These are phyloP conservation scores for Tylopilus sp. DNA, from an alignment of 1,284 basidiomycete species.

Conservation along the genomic window DNA sequence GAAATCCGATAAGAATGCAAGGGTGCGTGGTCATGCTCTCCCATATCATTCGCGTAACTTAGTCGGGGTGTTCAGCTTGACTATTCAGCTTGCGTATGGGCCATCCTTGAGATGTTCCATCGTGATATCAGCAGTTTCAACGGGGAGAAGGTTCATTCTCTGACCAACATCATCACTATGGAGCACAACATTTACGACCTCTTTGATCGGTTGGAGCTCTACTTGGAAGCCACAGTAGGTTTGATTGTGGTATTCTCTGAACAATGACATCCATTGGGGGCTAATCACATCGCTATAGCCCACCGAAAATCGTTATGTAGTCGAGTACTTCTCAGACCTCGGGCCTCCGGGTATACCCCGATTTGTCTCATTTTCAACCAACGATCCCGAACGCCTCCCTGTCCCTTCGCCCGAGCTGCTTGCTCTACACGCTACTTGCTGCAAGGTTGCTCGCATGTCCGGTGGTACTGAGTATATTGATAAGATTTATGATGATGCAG, in stretches of 20 bases:
- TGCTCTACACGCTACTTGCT: conserved; percentile 6
- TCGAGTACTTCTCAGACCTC: background rate
- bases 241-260: background rate
- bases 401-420: conserved; percentile 1
- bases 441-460: conserved; percentile 7
- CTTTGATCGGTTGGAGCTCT: background rate
- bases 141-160: conserved; percentile 5
- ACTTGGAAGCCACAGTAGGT: conserved; percentile 5
- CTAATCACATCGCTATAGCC: background rate
- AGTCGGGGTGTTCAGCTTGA: background rate
- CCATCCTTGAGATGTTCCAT: conserved; percentile 1
- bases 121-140: background rate
- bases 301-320: background rate
- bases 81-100: background rate
- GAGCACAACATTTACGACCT: too few species aligned
- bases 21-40: background rate
- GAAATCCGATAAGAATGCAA: background rate
- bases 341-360: background rate
- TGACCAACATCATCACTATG: background rate
- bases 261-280: background rate
- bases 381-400: background rate
- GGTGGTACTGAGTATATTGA: conserved; percentile 7
- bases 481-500: background rate
- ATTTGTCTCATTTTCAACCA: background rate
- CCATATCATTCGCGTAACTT: background rate